Conservation (phyloP, 73 alveolate genomes). For the Uronychia setigera region DNA sequence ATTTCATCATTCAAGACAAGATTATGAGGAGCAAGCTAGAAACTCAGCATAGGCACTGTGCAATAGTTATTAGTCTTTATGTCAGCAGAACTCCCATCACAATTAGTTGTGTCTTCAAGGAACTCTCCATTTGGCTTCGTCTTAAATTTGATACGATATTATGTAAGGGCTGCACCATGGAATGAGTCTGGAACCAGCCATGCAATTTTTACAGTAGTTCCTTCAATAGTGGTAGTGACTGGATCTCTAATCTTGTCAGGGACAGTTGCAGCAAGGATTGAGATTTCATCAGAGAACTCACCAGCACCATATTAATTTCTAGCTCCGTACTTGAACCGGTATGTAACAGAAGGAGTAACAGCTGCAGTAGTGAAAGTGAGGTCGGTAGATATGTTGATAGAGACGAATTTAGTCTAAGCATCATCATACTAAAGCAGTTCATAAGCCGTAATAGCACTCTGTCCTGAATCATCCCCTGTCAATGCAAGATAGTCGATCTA, state of each 20-base stretch:
- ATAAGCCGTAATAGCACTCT: constrained; percentile 20
- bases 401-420: not conserved
- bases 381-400: not conserved
- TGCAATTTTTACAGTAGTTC: constrained; percentile 11
- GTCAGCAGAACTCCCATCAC: constrained; percentile 26
- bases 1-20: not conserved
- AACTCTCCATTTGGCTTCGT: not conserved
- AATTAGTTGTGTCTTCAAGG: constrained; percentile 12
- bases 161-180: not conserved
- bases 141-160: not conserved
- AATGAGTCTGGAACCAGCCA: constrained; percentile 31
- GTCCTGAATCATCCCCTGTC: constrained; percentile 46
- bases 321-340: not conserved
- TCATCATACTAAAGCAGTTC: constrained; percentile 28
- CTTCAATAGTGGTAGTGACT: constrained; percentile 3
- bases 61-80: constrained; percentile 17
- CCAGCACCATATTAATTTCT: constrained; percentile 38
- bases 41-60: constrained; percentile 13
- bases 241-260: constrained; percentile 15
- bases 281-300: constrained; percentile 4
- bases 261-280: constrained; percentile 20
- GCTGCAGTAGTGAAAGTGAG: not conserved
- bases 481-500: constrained; percentile 4
- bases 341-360: not conserved
- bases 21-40: not conserved